phyloP scores from a whole-genome alignment of 73 alveolate species.

The Tetrahymena elliotti region DNA sequence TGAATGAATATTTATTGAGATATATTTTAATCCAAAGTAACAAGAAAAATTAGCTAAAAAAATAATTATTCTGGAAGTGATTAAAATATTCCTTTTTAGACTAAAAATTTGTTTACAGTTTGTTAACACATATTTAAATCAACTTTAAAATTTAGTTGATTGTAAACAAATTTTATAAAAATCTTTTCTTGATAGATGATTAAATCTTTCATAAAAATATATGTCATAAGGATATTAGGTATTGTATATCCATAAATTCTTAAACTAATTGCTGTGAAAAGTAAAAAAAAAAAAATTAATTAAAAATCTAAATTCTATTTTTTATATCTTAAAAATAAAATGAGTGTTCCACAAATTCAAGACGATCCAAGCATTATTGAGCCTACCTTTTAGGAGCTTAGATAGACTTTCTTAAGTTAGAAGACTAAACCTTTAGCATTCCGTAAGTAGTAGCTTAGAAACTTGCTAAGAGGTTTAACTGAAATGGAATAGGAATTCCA shows the following conservation, averaged over 20 bases:
- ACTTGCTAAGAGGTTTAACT: background rate
- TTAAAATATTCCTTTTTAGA: background rate
- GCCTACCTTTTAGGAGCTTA: background rate
- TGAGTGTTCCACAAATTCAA: background rate
- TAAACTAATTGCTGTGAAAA: background rate
- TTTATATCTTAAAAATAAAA: too few species aligned
- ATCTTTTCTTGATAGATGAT: background rate
- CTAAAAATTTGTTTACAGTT: background rate
- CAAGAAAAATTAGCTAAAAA: too few species aligned
- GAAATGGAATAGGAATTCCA: conserved; percentile 15
- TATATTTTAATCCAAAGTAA: too few species aligned
- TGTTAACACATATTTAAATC: too few species aligned
- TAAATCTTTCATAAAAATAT: too few species aligned
- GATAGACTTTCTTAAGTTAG: background rate
- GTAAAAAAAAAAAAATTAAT: too few species aligned
- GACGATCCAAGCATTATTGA: conserved; percentile 5
- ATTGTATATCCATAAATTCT: background rate
- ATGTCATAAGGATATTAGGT: too few species aligned
- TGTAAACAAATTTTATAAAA: background rate
- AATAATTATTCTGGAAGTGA: too few species aligned
- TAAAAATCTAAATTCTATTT: background rate
- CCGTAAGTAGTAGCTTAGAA: background rate
- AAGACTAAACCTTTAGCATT: conserved; percentile 8
- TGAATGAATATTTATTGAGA: too few species aligned
- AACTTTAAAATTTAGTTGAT: background rate